Base-by-base conservation (phyloP, 306 rosid species). In the Cucumis melo region DNA sequence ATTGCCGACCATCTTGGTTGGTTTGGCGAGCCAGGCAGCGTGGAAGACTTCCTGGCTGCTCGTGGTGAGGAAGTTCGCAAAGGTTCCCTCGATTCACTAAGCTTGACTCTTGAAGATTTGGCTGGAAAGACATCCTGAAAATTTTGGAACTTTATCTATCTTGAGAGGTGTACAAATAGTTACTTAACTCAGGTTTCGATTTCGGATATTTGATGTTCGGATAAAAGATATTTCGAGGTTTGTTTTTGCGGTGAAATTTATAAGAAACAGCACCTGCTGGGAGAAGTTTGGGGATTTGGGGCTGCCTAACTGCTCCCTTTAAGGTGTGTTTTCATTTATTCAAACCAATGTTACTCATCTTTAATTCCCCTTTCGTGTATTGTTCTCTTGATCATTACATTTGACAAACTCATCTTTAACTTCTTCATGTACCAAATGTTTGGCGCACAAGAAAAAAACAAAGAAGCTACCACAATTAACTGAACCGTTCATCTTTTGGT, bases 1-100 rank as follows among this genome's bases (percentile, higher is more conserved):
- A 85, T 94, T 63, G 92, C 97, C 0, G 97, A 94, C 82, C 87
- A 54, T 79, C 99, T 92, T 14, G 97, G 99, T 46, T 86, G 92
- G 92, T 94, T 94, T 58, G 96, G 99, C 38, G 85, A 89, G 80
- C 91, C 91, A 0, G 89, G 92, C 60, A 90, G 87, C 11, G 63
- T 94, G 17, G 96, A 94, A 82, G 92, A 92, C 54, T 92, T 82
- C 73, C 78, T 94, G 70, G 96, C 99, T 57, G 83, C 90, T 55
- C 91, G 86, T 1, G 97, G 99, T 54, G 99, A 94, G 86, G 91
- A 87, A 76, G 97, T 94, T 74, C 88, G 83, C 53, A 89, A 73
- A 74, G 93, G 96, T 70, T 82, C 85, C 16, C 5, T 79, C 44
- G 97, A 94, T 81, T 84, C 99, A 4, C 81, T 94, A 78, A 89